Conservation (phyloP, 2,329 filamentous ascomycete species). For the Corinectria fuckeliana region DNA sequence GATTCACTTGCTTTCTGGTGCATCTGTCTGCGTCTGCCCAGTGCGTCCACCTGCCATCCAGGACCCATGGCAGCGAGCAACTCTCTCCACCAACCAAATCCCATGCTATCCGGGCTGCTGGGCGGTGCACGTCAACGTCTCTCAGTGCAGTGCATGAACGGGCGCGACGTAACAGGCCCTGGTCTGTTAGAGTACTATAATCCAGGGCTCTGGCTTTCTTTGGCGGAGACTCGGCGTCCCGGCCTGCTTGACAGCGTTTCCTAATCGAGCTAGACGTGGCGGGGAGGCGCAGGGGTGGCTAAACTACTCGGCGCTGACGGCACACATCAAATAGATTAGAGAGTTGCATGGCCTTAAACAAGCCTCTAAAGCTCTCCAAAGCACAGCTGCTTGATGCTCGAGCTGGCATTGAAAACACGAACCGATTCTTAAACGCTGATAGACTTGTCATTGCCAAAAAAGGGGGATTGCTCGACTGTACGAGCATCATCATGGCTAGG, state of each 20-base stretch:
- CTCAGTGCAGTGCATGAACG: conserved; percentile 14
- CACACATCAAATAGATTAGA: not conserved
- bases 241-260: not conserved
- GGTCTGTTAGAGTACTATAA: not conserved
- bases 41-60: not conserved
- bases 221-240: not conserved
- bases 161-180: not conserved
- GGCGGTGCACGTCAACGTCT: not conserved
- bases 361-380: not conserved
- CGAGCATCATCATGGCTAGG: not conserved
- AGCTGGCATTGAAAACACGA: too few species aligned
- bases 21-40: not conserved
- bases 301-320: not conserved
- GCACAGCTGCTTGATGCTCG: not conserved
- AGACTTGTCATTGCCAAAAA: not conserved
- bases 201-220: not conserved
- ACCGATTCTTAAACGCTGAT: too few species aligned
- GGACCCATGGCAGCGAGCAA: conserved; percentile 2
- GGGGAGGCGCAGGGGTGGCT: conserved; percentile 1
- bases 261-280: not conserved
- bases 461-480: not conserved
- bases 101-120: not conserved
- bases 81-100: conserved; percentile 9
- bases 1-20: conserved; percentile 7
- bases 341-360: not conserved